These are phyloP conservation scores for Boletus sp. DNA, from an alignment of 768 basidiomycete species.

Conservation along the genomic window DNA sequence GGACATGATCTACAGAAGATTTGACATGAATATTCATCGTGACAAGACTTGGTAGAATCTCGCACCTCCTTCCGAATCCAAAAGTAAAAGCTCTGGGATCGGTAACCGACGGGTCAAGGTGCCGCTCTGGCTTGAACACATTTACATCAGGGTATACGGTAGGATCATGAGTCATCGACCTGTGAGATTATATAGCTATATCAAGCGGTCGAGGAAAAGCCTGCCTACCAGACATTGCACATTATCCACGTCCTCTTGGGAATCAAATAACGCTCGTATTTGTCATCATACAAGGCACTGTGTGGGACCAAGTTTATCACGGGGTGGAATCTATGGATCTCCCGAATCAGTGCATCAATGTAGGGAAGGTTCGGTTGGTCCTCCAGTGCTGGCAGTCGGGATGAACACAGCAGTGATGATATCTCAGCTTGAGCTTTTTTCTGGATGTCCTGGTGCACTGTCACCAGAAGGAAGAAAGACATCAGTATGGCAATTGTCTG, in stretches of 20 bases:
- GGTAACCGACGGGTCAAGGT: conserved; percentile 9
- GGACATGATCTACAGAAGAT: conserved; percentile 8
- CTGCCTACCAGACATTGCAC: conserved; percentile 11
- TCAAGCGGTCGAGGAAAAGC: neutral
- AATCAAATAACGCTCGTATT: conserved; percentile 10
- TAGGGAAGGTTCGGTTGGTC: conserved; percentile 28
- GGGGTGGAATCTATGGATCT: conserved; percentile 19
- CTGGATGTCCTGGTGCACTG: conserved; percentile 22
- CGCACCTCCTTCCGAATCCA: conserved; percentile 20
- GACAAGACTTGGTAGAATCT: neutral
- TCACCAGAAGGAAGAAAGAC: conserved; percentile 17
- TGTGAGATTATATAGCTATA: conserved; percentile 1
- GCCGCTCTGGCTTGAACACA: conserved; percentile 29
- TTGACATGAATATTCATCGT: neutral
- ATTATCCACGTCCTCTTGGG: conserved; percentile 13
- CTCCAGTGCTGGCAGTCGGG: conserved; percentile 22
- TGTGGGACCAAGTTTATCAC: conserved; percentile 20
- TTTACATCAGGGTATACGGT: conserved; percentile 27
- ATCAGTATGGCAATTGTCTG: conserved; percentile 3
- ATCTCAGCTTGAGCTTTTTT: conserved; percentile 26
- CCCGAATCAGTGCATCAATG: conserved; percentile 23
- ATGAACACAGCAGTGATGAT: conserved; percentile 17
- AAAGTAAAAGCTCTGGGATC: conserved; percentile 21
- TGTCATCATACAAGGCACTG: conserved; percentile 2
- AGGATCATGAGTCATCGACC: conserved; percentile 34